Conservation (phyloP, 1,139 yeast genomes). For the Arxiozyma slooffiae region DNA sequence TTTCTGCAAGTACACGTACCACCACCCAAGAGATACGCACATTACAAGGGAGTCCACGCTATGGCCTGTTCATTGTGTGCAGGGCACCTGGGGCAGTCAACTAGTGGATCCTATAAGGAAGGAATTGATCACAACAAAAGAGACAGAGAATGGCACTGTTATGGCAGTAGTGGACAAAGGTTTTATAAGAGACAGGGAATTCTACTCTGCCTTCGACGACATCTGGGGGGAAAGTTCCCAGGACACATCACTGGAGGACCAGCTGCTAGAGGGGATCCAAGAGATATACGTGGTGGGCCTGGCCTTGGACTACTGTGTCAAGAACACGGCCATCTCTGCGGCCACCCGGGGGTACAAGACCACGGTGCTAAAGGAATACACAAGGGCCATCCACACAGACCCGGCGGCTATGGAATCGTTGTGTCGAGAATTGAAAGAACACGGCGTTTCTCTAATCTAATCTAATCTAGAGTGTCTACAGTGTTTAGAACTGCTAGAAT, state of each 20-base stretch:
- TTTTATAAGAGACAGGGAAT: slow-evolving; percentile 59
- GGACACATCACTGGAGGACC: slow-evolving; percentile 51
- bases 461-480: no score
- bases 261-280: slow-evolving; percentile 41
- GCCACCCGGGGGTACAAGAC: slow-evolving; percentile 53
- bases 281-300: slow-evolving; percentile 70
- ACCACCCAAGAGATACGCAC: slow-evolving; percentile 36
- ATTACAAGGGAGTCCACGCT: slow-evolving; percentile 26
- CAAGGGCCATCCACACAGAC: slow-evolving; percentile 38
- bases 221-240: slow-evolving; percentile 51
- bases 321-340: slow-evolving; percentile 64
- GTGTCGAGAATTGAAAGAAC: slow-evolving; percentile 14
- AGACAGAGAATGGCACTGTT: slow-evolving; percentile 5
- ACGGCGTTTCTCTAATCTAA: no score
- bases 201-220: slow-evolving; percentile 83
- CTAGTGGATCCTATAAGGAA: slow-evolving; percentile 42
- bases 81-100: slow-evolving; percentile 54
- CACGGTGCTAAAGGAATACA: slow-evolving; percentile 46
- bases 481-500: no score
- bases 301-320: slow-evolving; percentile 81
- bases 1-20: slow-evolving; percentile 41
- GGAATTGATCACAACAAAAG: slow-evolving; percentile 20
- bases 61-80: slow-evolving; percentile 93
- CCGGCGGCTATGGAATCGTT: slow-evolving; percentile 10
- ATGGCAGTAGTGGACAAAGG: slow-evolving; percentile 54